phyloP scores from a whole-genome alignment of 2,329 filamentous ascomycete genomes.

The Helicocarpus griseus region DNA sequence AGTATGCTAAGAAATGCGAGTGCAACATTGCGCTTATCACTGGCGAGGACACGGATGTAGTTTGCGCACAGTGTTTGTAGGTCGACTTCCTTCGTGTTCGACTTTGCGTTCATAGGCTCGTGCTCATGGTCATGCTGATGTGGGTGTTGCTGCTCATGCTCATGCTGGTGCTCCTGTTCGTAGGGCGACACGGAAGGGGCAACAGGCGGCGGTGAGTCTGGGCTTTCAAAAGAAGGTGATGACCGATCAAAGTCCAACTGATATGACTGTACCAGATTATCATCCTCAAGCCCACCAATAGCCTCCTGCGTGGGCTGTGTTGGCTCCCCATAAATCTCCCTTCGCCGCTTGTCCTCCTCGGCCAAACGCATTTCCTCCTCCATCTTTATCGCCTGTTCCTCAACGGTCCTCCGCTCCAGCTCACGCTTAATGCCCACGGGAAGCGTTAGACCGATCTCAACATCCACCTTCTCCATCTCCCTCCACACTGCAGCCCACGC shows the following conservation, averaged over 20 bases:
- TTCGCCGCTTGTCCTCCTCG: slow-evolving; percentile 11
- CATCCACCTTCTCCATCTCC: slow-evolving; percentile 97
- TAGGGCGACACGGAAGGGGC: not conserved
- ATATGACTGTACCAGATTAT: not conserved
- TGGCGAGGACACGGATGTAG: slow-evolving; percentile 43
- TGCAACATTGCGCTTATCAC: slow-evolving; percentile 45
- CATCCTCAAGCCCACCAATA: slow-evolving; percentile 14
- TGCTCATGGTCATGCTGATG: too few species aligned
- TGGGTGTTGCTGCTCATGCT: too few species aligned
- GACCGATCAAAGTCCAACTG: slow-evolving; percentile 3
- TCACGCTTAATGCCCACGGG: slow-evolving; percentile 42
- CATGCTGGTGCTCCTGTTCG: too few species aligned
- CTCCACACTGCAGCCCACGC: slow-evolving; percentile 92
- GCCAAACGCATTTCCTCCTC: slow-evolving; percentile 14
- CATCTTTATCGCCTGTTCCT: slow-evolving; percentile 28
- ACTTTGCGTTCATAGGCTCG: not conserved
- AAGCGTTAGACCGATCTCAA: slow-evolving; percentile 70
- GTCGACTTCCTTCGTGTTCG: slow-evolving; percentile 31
- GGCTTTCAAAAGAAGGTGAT: slow-evolving; percentile 4
- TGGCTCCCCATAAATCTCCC: slow-evolving; percentile 14
- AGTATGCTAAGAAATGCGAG: slow-evolving; percentile 38
- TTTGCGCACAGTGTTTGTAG: slow-evolving; percentile 44
- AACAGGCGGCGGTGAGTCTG: not conserved
- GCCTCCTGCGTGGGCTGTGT: slow-evolving; percentile 13
- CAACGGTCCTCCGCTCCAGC: slow-evolving; percentile 36